Evolutionary conservation across 352 stramenopile species (phyloP).

Genomic region (Phytophthora pistaciae): DNA sequence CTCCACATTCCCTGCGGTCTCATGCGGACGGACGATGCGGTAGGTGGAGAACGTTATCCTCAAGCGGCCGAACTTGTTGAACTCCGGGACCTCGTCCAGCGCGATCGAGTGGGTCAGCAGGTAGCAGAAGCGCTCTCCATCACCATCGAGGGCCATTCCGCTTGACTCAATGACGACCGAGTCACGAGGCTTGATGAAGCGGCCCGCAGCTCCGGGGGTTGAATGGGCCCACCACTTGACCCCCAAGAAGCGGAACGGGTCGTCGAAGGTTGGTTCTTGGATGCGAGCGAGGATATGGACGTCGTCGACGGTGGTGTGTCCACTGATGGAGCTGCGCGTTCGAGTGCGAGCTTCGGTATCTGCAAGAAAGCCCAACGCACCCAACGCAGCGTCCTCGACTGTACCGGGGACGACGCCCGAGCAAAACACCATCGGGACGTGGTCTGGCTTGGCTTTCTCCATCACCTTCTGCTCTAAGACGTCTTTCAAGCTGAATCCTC

Average conservation of each 20-base stretch:
- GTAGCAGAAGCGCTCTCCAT: slow-evolving; percentile 44
- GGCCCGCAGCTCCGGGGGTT: slow-evolving; percentile 20
- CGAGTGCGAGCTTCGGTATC: slow-evolving; percentile 38
- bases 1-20: slow-evolving; percentile 27
- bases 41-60: slow-evolving; percentile 44
- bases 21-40: slow-evolving; percentile 38
- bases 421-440: slow-evolving; percentile 35
- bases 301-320: slow-evolving; percentile 26
- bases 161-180: slow-evolving; percentile 45
- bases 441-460: slow-evolving; percentile 25
- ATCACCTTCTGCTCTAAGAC: slow-evolving; percentile 30
- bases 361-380: slow-evolving; percentile 43
- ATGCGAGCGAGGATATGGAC: slow-evolving; percentile 37
- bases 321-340: slow-evolving; percentile 34
- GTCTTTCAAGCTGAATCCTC: slow-evolving; percentile 10
- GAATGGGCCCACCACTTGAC: slow-evolving; percentile 51
- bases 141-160: slow-evolving; percentile 38
- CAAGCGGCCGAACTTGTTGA: slow-evolving; percentile 29
- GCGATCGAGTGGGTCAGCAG: slow-evolving; percentile 41
- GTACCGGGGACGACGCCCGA: slow-evolving; percentile 39
- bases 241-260: slow-evolving; percentile 55
- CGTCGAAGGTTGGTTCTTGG: slow-evolving; percentile 38
- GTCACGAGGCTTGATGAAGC: slow-evolving; percentile 45
- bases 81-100: slow-evolving; percentile 31
- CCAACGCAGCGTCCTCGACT: slow-evolving; percentile 47